These are phyloP conservation scores for Solanum appendiculatum DNA, from an alignment of 257 asterid species.

Conservation along the genomic window DNA sequence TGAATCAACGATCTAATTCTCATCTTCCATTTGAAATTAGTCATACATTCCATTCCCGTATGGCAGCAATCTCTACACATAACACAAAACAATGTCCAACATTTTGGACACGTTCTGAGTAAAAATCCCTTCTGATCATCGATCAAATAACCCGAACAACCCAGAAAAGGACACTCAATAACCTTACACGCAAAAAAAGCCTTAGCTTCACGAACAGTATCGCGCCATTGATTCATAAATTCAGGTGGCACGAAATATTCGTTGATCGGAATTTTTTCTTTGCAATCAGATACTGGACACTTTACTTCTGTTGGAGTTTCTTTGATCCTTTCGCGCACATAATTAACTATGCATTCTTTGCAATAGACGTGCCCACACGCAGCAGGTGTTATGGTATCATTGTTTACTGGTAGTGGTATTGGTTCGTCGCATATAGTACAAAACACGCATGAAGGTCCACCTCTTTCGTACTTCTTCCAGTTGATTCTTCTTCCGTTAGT, in stretches of 20 bases:
- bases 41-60: constrained; percentile 1
- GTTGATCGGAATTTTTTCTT: not conserved
- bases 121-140: not conserved
- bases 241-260: not conserved
- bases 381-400: not conserved
- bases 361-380: not conserved
- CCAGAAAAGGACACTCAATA: not conserved
- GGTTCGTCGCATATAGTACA: not conserved
- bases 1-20: not conserved
- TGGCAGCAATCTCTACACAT: not conserved
- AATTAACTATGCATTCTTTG: not conserved
- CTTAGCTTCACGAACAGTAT: not conserved
- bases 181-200: not conserved
- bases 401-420: not conserved
- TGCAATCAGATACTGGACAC: not conserved
- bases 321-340: not conserved
- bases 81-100: constrained; percentile 2
- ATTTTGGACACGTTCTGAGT: not conserved
- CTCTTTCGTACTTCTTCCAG: not conserved
- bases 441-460: not conserved
- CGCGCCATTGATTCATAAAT: not conserved
- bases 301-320: not conserved
- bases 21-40: not conserved
- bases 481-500: not conserved
- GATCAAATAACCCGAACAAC: not conserved